Conservation (phyloP, 1,284 basidiomycete genomes). For the Psilocybe mexicana region DNA sequence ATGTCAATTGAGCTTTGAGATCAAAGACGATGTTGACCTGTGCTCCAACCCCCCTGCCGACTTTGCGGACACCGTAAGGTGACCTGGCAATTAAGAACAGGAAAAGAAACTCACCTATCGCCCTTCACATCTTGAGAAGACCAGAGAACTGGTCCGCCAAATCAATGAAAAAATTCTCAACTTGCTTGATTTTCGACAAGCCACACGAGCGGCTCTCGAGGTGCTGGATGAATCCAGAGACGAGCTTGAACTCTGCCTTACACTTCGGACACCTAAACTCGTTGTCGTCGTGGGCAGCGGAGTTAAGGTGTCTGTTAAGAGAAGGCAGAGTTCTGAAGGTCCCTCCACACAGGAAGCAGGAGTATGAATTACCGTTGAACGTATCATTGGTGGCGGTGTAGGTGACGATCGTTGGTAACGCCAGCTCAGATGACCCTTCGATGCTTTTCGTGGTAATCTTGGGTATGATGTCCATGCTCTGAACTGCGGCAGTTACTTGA, state of each 20-base stretch:
- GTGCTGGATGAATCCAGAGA: constrained; percentile 43
- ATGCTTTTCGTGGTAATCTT: constrained; percentile 35
- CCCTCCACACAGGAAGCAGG: constrained; percentile 40
- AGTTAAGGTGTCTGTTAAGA: constrained; percentile 42
- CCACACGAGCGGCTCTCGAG: constrained; percentile 41
- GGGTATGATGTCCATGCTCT: constrained; percentile 32
- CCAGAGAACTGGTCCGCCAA: constrained; percentile 27
- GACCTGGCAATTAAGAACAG: background rate
- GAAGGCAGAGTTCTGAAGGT: constrained; percentile 31
- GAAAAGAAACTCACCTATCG: background rate
- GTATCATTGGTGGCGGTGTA: constrained; percentile 35
- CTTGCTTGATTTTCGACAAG: constrained; percentile 30
- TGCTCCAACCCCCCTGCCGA: background rate
- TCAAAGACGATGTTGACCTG: background rate
- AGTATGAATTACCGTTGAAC: constrained; percentile 40
- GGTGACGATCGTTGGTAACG: constrained; percentile 10
- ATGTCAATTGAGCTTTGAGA: background rate
- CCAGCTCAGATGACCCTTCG: constrained; percentile 9
- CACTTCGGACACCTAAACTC: constrained; percentile 47
- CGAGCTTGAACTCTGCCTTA: constrained; percentile 31
- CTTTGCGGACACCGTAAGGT: background rate
- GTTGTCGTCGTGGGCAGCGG: constrained; percentile 40
- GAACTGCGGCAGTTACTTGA: constrained; percentile 35
- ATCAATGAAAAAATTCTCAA: constrained; percentile 25
- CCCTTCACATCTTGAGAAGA: constrained; percentile 7